phyloP scores from a whole-genome alignment of 2,329 filamentous ascomycete genomes.

The Metarhizium sp. region DNA sequence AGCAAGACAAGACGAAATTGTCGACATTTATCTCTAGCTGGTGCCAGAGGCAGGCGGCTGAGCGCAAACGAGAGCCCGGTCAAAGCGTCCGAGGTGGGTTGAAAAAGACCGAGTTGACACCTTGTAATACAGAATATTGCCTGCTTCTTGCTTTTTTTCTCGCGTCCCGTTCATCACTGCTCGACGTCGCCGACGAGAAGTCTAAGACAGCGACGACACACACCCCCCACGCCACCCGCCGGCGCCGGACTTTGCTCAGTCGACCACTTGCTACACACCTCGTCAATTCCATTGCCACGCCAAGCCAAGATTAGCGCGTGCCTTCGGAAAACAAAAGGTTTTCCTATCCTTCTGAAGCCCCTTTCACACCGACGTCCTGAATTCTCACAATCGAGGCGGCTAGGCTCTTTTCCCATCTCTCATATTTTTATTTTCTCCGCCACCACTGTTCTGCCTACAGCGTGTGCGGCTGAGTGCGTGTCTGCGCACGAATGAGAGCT shows the following conservation, averaged over 20 bases:
- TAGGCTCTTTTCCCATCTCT: not conserved
- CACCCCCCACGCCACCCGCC: not conserved
- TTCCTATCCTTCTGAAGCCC: not conserved
- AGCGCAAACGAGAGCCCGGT: too few relatives aligned
- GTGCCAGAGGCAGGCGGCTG: too few relatives aligned
- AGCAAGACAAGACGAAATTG: too few relatives aligned
- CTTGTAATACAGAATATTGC: too few relatives aligned
- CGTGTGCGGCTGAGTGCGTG: constrained; percentile 1
- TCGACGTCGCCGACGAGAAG: not conserved
- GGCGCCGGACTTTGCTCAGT: not conserved
- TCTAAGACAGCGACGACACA: not conserved
- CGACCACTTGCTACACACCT: not conserved
- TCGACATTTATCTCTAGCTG: too few relatives aligned
- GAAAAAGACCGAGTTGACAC: too few relatives aligned
- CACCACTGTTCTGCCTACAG: constrained; percentile 1
- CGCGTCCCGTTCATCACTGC: not conserved
- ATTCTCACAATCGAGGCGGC: not conserved
- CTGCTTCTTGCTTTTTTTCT: too few relatives aligned
- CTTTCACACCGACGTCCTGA: not conserved
- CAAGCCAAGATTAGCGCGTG: not conserved
- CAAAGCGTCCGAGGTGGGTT: too few relatives aligned
- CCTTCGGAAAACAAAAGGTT: not conserved
- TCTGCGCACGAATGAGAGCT: not conserved
- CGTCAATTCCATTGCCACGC: not conserved
- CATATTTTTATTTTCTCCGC: not conserved